These are phyloP conservation scores for Leishmania lainsoni DNA, from an alignment of 208 protist genomes.

Conservation along the genomic window DNA sequence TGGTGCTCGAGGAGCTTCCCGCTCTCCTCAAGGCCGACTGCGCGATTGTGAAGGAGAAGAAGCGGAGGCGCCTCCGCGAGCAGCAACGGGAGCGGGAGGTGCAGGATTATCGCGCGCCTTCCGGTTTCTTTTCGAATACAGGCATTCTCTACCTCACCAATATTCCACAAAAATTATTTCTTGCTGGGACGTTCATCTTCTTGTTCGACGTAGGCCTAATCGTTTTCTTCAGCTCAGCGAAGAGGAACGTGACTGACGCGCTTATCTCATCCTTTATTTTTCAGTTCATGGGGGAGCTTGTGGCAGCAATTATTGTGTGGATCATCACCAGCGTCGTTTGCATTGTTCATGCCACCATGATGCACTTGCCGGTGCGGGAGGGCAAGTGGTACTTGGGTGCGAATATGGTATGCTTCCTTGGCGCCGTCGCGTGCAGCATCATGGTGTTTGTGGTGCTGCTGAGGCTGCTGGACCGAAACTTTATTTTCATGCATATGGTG, in stretches of 20 bases:
- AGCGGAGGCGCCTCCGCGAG: slow-evolving; percentile 22
- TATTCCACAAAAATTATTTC: slow-evolving; percentile 58
- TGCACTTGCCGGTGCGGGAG: slow-evolving; percentile 42
- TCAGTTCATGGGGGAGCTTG: background rate
- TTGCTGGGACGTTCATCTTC: slow-evolving; percentile 39
- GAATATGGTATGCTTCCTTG: slow-evolving; percentile 1
- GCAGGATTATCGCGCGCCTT: slow-evolving; percentile 37
- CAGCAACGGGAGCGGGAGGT: slow-evolving; percentile 22
- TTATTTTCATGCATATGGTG: background rate
- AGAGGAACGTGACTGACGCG: background rate
- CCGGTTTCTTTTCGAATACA: slow-evolving; percentile 51
- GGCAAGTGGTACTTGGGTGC: slow-evolving; percentile 4
- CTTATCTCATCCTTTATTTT: slow-evolving; percentile 1
- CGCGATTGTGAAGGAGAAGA: slow-evolving; percentile 41
- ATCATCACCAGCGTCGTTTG: background rate
- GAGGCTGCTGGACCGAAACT: background rate
- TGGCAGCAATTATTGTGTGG: slow-evolving; percentile 9
- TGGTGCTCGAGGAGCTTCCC: slow-evolving; percentile 66
- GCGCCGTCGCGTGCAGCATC: slow-evolving; percentile 24
- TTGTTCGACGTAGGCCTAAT: slow-evolving; percentile 20
- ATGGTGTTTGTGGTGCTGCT: slow-evolving; percentile 6
- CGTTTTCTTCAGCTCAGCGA: slow-evolving; percentile 1
- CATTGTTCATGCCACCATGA: slow-evolving; percentile 28
- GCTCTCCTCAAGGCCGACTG: slow-evolving; percentile 58
- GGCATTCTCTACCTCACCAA: slow-evolving; percentile 67